Evolutionary conservation across 768 basidiomycete genomes (phyloP).

Genomic region (Phlebiopsis flavidoalba): DNA sequence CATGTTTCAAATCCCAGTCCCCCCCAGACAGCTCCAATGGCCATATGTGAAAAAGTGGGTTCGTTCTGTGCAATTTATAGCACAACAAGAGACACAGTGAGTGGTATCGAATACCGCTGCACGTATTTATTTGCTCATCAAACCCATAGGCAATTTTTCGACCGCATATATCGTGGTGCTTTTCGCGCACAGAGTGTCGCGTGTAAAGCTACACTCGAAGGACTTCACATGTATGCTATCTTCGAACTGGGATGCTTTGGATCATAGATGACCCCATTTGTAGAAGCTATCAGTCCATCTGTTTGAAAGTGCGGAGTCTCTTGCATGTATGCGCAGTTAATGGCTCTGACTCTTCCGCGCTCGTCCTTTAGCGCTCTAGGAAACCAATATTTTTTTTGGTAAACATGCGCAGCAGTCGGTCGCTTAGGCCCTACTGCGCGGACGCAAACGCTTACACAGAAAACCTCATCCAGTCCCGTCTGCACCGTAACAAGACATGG

Average conservation of each 20-base stretch:
- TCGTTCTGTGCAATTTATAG: conserved; percentile 9
- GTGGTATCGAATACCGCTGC: background rate
- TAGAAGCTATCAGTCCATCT: conserved; percentile 13
- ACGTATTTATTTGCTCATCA: background rate
- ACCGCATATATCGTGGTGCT: conserved; percentile 6
- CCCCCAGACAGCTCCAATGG: conserved; percentile 6
- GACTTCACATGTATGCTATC: conserved; percentile 6
- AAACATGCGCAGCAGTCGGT: background rate
- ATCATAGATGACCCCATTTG: no score
- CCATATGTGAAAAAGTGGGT: conserved; percentile 12
- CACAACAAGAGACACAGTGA: conserved; percentile 1
- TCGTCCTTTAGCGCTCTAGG: conserved; percentile 1
- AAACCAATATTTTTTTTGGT: conserved; percentile 5
- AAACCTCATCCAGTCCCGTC: background rate
- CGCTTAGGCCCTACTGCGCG: background rate
- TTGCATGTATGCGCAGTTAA: background rate
- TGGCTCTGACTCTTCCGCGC: background rate
- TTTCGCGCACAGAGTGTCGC: conserved; percentile 11
- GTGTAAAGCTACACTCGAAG: conserved; percentile 8
- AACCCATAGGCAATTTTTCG: background rate
- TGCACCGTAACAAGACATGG: background rate
- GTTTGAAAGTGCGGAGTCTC: conserved; percentile 11
- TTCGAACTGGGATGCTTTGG: background rate
- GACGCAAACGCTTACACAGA: background rate
- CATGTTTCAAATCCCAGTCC: conserved; percentile 7